These are phyloP conservation scores for Monosporascus sp. DNA, from an alignment of 2,329 filamentous ascomycete genomes.

Conservation along the genomic window DNA sequence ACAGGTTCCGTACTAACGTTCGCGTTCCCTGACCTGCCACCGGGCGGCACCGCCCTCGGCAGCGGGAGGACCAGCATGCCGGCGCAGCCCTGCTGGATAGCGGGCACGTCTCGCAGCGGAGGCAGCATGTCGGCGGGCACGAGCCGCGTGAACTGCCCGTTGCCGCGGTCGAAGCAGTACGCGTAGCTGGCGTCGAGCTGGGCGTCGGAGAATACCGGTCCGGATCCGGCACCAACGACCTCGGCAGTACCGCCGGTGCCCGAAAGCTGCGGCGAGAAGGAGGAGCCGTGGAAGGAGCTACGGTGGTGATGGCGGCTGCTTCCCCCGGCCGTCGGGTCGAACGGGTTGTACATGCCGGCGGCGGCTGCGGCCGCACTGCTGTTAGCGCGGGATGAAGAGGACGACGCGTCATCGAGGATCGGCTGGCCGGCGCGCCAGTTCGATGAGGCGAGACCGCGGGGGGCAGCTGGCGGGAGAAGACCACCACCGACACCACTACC, in stretches of 20 bases:
- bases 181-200: conserved; percentile 31
- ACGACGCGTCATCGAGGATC: background rate
- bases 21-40: conserved; percentile 32
- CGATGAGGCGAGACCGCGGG: background rate
- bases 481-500: background rate
- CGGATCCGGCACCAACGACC: background rate
- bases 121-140: conserved; percentile 50
- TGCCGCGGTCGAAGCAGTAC: conserved; percentile 49
- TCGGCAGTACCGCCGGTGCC: background rate
- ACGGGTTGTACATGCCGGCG: conserved; percentile 11
- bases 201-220: conserved; percentile 11
- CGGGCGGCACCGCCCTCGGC: conserved; percentile 31
- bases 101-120: conserved; percentile 40
- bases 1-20: conserved; percentile 25
- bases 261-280: background rate
- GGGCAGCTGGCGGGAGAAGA: background rate
- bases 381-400: background rate
- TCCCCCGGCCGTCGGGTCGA: conserved; percentile 9
- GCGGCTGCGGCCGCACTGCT: conserved; percentile 10
- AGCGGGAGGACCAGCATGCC: conserved; percentile 45
- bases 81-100: conserved; percentile 29
- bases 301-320: background rate
- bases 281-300: background rate
- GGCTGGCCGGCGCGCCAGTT: background rate
- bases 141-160: conserved; percentile 49